phyloP scores from a whole-genome alignment of 768 basidiomycete genomes.

The Lactarius quietus region DNA sequence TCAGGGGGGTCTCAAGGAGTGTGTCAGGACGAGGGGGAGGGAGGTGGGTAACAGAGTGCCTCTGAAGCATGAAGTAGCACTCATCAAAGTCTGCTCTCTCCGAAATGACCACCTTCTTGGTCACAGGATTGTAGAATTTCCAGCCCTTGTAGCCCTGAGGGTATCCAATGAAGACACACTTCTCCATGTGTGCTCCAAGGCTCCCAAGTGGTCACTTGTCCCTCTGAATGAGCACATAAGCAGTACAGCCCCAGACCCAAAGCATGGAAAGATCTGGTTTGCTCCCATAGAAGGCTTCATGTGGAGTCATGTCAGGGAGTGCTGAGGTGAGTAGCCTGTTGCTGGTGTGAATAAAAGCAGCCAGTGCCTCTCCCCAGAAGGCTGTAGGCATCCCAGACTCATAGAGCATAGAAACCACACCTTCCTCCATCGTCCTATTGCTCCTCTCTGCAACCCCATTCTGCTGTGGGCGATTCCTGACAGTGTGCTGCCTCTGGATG shows the following conservation, averaged over 20 bases:
- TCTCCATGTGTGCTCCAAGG: slow-evolving; percentile 27
- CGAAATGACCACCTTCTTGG: slow-evolving; percentile 14
- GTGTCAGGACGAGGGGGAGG: neutral
- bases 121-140: slow-evolving; percentile 31
- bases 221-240: neutral
- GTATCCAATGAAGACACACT: slow-evolving; percentile 42
- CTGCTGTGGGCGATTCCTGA: slow-evolving; percentile 31
- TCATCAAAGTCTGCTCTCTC: slow-evolving; percentile 24
- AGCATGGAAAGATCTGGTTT: neutral
- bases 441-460: slow-evolving; percentile 43
- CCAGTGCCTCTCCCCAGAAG: neutral
- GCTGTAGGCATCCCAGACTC: neutral
- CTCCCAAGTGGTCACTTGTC: slow-evolving; percentile 16
- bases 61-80: slow-evolving; percentile 5
- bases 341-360: neutral
- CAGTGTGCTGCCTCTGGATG: slow-evolving; percentile 26
- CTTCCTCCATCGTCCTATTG: slow-evolving; percentile 32
- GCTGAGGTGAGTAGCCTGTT: neutral
- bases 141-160: slow-evolving; percentile 35
- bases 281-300: neutral
- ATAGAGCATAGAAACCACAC: neutral
- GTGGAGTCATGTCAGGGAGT: neutral
- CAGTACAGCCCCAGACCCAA: neutral
- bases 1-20: neutral
- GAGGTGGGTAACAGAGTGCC: neutral